A percentile compares a stretch with the other conserved stretches of the same genome.
phyloP scores from a whole-genome alignment of 2,329 filamentous ascomycete genomes.

The Thermomyces lanuginosus region DNA sequence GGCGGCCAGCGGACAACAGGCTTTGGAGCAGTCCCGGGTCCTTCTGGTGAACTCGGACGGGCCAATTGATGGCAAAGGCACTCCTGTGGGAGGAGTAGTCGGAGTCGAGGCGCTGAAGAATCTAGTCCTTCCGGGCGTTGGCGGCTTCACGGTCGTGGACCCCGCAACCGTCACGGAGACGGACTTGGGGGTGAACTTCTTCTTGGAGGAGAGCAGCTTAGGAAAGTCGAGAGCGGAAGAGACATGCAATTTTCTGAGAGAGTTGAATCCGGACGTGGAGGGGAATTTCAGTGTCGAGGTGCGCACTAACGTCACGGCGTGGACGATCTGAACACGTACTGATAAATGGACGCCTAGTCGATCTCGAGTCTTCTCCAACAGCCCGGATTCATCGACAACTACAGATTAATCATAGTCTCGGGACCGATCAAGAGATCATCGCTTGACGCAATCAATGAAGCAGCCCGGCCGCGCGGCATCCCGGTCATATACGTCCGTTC shows the following conservation, averaged over 20 bases:
- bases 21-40: constrained; percentile 81
- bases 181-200: constrained; percentile 94
- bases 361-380: constrained; percentile 24
- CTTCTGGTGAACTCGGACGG: constrained; percentile 62
- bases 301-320: constrained; percentile 5
- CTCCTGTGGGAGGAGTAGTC: constrained; percentile 56
- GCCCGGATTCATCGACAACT: constrained; percentile 27
- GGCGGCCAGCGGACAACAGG: constrained; percentile 82
- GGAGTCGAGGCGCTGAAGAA: constrained; percentile 92
- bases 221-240: constrained; percentile 65
- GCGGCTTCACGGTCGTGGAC: constrained; percentile 81
- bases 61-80: constrained; percentile 18
- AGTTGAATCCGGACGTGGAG: constrained; percentile 83
- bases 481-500: constrained; percentile 73
- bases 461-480: constrained; percentile 42
- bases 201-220: constrained; percentile 62
- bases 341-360: constrained; percentile 9
- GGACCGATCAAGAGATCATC: constrained; percentile 40
- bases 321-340: neutral
- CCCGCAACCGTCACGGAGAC: constrained; percentile 57
- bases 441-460: constrained; percentile 34
- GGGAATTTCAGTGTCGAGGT: constrained; percentile 52
- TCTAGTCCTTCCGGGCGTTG: constrained; percentile 83
- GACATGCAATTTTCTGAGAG: constrained; percentile 58
- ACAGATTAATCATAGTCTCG: constrained; percentile 45